phyloP scores from a whole-genome alignment of 345 rosid genomes.

The Citrus sp. region DNA sequence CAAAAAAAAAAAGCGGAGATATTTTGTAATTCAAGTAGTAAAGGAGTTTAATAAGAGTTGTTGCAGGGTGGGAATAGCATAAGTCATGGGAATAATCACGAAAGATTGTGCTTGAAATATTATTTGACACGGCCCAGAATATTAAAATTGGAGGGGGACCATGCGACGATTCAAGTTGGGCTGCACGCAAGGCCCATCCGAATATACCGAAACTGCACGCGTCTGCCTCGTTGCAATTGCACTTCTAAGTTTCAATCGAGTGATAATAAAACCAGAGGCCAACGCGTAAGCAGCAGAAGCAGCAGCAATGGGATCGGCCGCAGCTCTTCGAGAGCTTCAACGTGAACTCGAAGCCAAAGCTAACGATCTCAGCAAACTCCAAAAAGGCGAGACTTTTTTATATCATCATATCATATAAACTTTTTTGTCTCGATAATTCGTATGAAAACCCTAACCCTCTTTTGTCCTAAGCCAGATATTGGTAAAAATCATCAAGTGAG shows the following conservation, averaged over 20 bases:
- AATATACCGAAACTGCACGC: background rate
- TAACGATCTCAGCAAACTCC: slow-evolving; percentile 74
- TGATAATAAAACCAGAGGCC: background rate
- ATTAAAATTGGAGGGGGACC: too few species aligned
- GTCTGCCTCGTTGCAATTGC: too few species aligned
- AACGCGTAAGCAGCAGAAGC: background rate
- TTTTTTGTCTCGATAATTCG: background rate
- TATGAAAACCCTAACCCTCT: slow-evolving; percentile 9
- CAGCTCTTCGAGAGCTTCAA: slow-evolving; percentile 70
- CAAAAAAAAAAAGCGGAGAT: too few species aligned
- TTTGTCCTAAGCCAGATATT: slow-evolving; percentile 42
- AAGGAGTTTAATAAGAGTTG: accelerated
- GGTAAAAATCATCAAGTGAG: slow-evolving; percentile 88
- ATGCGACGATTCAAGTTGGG: background rate
- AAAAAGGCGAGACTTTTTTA: slow-evolving; percentile 49
- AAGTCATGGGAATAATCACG: accelerated
- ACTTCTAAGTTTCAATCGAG: too few species aligned
- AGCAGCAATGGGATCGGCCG: slow-evolving; percentile 61
- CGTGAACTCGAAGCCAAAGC: slow-evolving; percentile 80
- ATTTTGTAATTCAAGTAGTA: too few species aligned
- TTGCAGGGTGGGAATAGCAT: too few species aligned
- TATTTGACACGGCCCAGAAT: too few species aligned
- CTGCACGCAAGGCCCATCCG: background rate
- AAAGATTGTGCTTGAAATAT: accelerated
- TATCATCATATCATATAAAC: background rate